These are phyloP conservation scores for Fusarium circinatum DNA, from an alignment of 2,329 filamentous ascomycete species.

Conservation along the genomic window DNA sequence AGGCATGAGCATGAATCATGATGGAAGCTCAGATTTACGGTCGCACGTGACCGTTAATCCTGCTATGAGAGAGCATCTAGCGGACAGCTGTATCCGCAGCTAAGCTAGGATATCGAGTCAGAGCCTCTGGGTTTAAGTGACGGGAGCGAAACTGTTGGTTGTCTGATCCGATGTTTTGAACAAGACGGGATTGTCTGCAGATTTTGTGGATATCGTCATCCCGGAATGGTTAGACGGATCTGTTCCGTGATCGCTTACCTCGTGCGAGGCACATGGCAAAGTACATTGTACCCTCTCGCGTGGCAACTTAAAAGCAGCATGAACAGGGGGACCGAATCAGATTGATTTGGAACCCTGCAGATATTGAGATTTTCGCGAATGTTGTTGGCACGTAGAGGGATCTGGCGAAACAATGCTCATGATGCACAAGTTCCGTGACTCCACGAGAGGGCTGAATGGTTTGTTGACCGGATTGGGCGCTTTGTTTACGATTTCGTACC, in stretches of 20 bases:
- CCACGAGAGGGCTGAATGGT: background rate
- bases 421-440: constrained; percentile 10
- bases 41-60: constrained; percentile 5
- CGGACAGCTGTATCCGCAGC: background rate
- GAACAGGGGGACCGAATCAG: constrained; percentile 26
- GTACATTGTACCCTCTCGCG: constrained; percentile 39
- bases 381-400: background rate
- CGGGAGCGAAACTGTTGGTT: background rate
- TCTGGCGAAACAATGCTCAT: constrained; percentile 1
- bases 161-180: constrained; percentile 8
- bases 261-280: constrained; percentile 43
- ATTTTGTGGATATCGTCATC: constrained; percentile 31
- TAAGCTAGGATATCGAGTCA: background rate
- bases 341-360: constrained; percentile 24
- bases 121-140: background rate
- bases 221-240: constrained; percentile 39
- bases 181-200: constrained; percentile 14
- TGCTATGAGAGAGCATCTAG: background rate
- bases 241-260: constrained; percentile 36
- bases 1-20: background rate
- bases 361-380: background rate
- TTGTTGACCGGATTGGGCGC: background rate
- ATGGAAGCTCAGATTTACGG: background rate
- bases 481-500: constrained; percentile 4
- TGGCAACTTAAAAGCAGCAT: constrained; percentile 11